A percentile compares a stretch with the other conserved stretches of the same genome.
Evolutionary conservation across 768 basidiomycete species (phyloP).

Genomic region (Leccinum boreale): DNA sequence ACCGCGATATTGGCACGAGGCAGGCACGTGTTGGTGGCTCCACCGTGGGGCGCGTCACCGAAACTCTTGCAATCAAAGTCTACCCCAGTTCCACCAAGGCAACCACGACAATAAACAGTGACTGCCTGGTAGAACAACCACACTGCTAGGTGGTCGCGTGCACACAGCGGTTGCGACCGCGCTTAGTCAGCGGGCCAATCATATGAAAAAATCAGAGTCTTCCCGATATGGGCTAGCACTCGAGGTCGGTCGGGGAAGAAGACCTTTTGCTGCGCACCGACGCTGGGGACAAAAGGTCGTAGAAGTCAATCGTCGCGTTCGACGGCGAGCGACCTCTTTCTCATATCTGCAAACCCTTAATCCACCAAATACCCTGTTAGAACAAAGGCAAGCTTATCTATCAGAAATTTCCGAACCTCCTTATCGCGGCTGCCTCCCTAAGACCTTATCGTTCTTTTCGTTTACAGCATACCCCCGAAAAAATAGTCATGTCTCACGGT

Average conservation of each 20-base stretch:
- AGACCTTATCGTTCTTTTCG: constrained; percentile 30
- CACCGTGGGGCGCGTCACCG: not conserved
- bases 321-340: not conserved
- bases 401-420: constrained; percentile 24
- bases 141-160: constrained; percentile 19
- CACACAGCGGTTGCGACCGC: not conserved
- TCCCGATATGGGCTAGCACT: constrained; percentile 16
- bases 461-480: constrained; percentile 34
- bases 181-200: constrained; percentile 32
- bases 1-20: constrained; percentile 18
- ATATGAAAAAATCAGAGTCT: constrained; percentile 20
- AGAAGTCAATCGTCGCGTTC: not conserved
- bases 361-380: constrained; percentile 26
- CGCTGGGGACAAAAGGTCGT: constrained; percentile 4
- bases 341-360: not conserved
- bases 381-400: constrained; percentile 30
- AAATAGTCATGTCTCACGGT: constrained; percentile 61
- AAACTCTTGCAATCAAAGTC: not conserved
- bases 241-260: not conserved
- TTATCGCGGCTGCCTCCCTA: constrained; percentile 27
- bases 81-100: not conserved
- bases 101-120: not conserved
- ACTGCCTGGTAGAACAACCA: not conserved
- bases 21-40: constrained; percentile 9
- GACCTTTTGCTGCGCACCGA: constrained; percentile 10